phyloP scores from a whole-genome alignment of 1,139 yeast species.

The Zhuliangozyma blackwelliae region DNA sequence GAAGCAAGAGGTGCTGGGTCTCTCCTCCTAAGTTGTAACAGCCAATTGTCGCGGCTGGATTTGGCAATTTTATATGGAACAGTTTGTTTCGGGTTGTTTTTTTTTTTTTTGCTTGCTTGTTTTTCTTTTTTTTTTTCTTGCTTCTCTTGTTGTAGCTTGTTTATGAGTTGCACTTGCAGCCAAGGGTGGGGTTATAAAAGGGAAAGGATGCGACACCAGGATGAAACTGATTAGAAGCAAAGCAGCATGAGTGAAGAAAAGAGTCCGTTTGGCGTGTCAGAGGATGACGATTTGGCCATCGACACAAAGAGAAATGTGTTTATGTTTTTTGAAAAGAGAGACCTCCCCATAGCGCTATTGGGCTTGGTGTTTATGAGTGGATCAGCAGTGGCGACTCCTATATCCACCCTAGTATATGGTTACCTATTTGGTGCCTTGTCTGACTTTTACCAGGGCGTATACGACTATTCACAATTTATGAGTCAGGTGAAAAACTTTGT shows the following conservation, averaged over 20 bases:
- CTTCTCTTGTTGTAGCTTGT: too few relatives aligned
- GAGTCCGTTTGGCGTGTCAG: neutral
- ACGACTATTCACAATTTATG: slow-evolving; percentile 29
- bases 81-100: too few relatives aligned
- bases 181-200: too few relatives aligned
- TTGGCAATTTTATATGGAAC: too few relatives aligned
- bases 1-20: too few relatives aligned
- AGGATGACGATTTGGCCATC: neutral
- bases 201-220: too few relatives aligned
- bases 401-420: slow-evolving; percentile 64
- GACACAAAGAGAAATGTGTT: slow-evolving; percentile 18
- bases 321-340: slow-evolving; percentile 21
- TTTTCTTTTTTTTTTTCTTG: too few relatives aligned
- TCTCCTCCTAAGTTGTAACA: too few relatives aligned
- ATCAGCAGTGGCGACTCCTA: slow-evolving; percentile 56
- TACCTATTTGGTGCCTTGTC: slow-evolving; percentile 53
- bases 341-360: slow-evolving; percentile 17
- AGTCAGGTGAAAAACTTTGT: slow-evolving; percentile 43
- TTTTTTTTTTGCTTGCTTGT: slow-evolving; percentile 4
- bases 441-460: slow-evolving; percentile 24
- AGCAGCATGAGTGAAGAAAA: too few relatives aligned
- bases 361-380: slow-evolving; percentile 24
- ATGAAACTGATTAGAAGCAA: too few relatives aligned
- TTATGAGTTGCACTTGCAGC: too few relatives aligned
- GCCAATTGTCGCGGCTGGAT: too few relatives aligned